phyloP scores from a whole-genome alignment of 768 basidiomycete genomes.

The Rhodotorula graminis region DNA sequence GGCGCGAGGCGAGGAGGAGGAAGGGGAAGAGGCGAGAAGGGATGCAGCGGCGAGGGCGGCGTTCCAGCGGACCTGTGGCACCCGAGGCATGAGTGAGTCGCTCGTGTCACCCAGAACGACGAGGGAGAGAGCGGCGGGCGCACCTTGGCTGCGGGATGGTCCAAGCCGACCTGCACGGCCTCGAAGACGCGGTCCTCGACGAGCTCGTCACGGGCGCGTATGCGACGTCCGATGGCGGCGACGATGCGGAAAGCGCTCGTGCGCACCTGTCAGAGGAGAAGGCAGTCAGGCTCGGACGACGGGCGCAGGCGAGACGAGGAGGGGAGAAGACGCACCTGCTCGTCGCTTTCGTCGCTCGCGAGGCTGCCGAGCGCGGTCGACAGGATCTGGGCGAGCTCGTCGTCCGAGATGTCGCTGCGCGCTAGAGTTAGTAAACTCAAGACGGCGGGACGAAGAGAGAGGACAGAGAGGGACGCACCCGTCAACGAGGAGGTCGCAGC shows the following conservation, averaged over 20 bases:
- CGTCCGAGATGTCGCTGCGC: background rate
- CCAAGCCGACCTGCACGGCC: background rate
- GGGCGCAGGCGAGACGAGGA: too few species aligned
- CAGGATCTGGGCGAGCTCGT: background rate
- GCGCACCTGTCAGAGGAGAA: background rate
- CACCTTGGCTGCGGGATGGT: background rate
- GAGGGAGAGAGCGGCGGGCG: too few species aligned
- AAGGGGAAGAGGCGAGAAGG: background rate
- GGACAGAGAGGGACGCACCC: background rate
- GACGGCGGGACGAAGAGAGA: too few species aligned
- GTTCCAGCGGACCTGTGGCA: conserved; percentile 34
- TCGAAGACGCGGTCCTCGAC: background rate
- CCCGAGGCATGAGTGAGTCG: background rate
- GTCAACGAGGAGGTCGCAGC: conserved; percentile 5
- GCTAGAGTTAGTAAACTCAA: background rate
- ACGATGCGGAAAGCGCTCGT: conserved; percentile 20
- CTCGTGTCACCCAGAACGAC: accelerated
- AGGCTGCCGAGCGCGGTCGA: background rate
- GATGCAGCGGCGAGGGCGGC: conserved; percentile 13
- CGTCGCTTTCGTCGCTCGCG: background rate
- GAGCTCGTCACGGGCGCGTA: too few species aligned
- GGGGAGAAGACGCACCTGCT: background rate
- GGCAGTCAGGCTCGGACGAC: background rate
- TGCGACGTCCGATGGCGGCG: background rate
- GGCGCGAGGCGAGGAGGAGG: background rate